These are phyloP conservation scores for Colletotrichum brevisporum DNA, from an alignment of 2,329 filamentous ascomycete species.

Conservation along the genomic window DNA sequence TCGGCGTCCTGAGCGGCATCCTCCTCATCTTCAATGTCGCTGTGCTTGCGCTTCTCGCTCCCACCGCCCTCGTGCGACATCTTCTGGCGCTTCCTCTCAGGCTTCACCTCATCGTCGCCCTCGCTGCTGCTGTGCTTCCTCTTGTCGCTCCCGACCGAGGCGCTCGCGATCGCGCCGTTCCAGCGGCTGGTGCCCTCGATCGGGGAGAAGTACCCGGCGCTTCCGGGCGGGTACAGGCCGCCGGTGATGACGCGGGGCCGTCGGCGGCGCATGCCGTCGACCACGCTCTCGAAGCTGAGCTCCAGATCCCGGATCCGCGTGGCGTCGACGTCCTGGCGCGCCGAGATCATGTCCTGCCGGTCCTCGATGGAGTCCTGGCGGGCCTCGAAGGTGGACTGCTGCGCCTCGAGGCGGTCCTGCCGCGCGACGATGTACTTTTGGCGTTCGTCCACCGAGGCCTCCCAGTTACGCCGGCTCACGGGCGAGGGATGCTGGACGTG, in stretches of 20 bases:
- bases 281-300: not conserved
- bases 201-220: not conserved
- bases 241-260: not conserved
- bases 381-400: constrained; percentile 1
- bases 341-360: constrained; percentile 20
- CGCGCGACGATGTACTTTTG: not conserved
- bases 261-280: not conserved
- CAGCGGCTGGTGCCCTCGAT: too few relatives aligned
- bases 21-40: not conserved
- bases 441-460: not conserved
- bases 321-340: constrained; percentile 15
- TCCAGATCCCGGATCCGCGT: not conserved
- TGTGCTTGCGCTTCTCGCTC: too few relatives aligned
- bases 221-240: not conserved
- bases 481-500: not conserved
- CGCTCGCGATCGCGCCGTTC: too few relatives aligned
- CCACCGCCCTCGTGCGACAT: too few relatives aligned
- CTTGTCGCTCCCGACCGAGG: too few relatives aligned
- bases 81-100: too few relatives aligned
- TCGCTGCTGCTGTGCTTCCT: too few relatives aligned
- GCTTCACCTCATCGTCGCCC: too few relatives aligned
- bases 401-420: constrained; percentile 1
- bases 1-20: not conserved
- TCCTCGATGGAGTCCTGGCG: constrained; percentile 17
- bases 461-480: constrained; percentile 5